Conservation (phyloP, 176 grass and related monocot species). For the Oryza rufipogon region DNA sequence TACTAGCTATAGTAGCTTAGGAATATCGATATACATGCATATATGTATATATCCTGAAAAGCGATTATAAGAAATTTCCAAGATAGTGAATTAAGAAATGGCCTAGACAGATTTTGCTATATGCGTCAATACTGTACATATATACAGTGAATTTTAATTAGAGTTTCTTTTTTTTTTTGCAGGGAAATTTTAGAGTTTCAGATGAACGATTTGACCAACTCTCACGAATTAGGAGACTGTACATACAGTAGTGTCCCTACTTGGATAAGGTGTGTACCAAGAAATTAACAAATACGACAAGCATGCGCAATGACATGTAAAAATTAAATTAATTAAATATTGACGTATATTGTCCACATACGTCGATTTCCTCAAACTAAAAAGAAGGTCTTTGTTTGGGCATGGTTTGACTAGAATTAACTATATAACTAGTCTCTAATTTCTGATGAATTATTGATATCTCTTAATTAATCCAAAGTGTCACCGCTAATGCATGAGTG, state of each 20-base stretch:
- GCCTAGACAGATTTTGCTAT: neutral
- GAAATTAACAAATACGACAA: neutral
- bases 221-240: neutral
- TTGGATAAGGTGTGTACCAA: neutral
- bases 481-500: neutral
- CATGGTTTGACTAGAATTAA: slow-evolving; percentile 15
- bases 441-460: neutral
- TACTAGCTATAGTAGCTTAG: no score
- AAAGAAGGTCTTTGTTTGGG: slow-evolving; percentile 4
- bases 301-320: slow-evolving; percentile 15
- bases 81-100: neutral
- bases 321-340: neutral
- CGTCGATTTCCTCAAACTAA: slow-evolving; percentile 9
- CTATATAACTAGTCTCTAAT: neutral
- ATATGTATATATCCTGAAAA: neutral
- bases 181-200: no score
- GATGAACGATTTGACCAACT: slow-evolving; percentile 24
- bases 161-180: neutral
- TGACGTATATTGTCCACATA: neutral
- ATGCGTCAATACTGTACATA: neutral
- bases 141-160: neutral
- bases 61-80: neutral
- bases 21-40: no score
- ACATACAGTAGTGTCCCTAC: neutral
- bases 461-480: slow-evolving; percentile 22